phyloP scores from a whole-genome alignment of 2,329 filamentous ascomycete genomes.

The Volutella citrinella region DNA sequence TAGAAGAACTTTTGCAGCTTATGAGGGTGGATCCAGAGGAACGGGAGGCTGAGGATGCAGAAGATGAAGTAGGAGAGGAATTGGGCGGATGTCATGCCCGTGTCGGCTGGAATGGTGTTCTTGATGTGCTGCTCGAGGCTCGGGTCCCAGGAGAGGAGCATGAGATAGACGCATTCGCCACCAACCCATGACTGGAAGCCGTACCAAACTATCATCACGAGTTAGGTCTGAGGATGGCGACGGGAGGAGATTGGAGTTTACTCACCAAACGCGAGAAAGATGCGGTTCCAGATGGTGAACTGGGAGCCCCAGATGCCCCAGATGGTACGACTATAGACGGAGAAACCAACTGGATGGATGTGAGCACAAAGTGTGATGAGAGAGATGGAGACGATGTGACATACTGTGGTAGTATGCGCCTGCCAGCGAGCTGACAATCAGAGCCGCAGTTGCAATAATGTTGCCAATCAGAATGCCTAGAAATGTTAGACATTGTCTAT shows the following conservation, averaged over 20 bases:
- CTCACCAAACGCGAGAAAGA: constrained; percentile 39
- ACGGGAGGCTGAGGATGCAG: constrained; percentile 39
- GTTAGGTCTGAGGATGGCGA: too few relatives aligned
- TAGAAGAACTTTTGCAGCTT: constrained; percentile 41
- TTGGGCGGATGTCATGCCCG: constrained; percentile 42
- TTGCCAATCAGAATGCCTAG: constrained; percentile 36
- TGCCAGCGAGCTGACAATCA: constrained; percentile 42
- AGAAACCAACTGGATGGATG: constrained; percentile 31
- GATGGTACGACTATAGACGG: constrained; percentile 34
- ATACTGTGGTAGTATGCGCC: constrained; percentile 40
- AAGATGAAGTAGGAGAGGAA: constrained; percentile 45
- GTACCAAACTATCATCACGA: too few relatives aligned
- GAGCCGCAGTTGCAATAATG: constrained; percentile 34
- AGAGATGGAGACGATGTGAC: too few relatives aligned
- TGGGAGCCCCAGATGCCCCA: constrained; percentile 43
- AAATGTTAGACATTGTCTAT: neutral
- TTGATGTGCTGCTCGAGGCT: constrained; percentile 39
- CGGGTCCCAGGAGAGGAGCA: constrained; percentile 43
- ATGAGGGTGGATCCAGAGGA: constrained; percentile 44
- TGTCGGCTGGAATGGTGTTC: constrained; percentile 38
- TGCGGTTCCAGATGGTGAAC: constrained; percentile 41
- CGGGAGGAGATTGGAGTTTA: neutral
- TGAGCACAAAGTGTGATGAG: too few relatives aligned
- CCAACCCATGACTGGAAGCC: constrained; percentile 46
- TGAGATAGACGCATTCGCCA: constrained; percentile 43